Conservation (phyloP, 2,329 filamentous ascomycete species). For the Fusarium sp. region DNA sequence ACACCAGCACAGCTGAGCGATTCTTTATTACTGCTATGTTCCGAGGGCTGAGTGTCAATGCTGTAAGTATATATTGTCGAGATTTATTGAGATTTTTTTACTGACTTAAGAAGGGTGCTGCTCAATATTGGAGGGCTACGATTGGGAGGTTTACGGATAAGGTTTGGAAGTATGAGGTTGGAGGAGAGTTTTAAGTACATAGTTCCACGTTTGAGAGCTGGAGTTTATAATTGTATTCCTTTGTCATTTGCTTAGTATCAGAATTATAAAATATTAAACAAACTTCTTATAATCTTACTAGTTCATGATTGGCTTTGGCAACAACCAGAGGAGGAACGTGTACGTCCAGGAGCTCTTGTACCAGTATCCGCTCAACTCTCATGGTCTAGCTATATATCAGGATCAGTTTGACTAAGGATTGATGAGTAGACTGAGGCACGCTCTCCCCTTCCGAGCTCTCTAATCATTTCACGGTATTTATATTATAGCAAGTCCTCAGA, state of each 20-base stretch:
- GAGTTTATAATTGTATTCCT: neutral
- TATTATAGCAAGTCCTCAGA: too few species aligned
- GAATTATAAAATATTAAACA: fast-evolving
- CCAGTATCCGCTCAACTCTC: too few species aligned
- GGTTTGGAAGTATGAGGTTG: slow-evolving; percentile 29
- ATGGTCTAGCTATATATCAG: too few species aligned
- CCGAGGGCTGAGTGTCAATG: slow-evolving; percentile 14
- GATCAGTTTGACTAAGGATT: too few species aligned
- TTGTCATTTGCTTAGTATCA: neutral
- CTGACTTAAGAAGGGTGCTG: slow-evolving; percentile 11
- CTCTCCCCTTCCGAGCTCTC: too few species aligned
- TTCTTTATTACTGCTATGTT: slow-evolving; percentile 32
- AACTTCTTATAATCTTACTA: too few species aligned
- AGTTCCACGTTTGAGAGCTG: fast-evolving
- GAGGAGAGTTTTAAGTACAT: slow-evolving; percentile 21
- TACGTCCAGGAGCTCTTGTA: too few species aligned
- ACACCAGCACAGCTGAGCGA: slow-evolving; percentile 7
- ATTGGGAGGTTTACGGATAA: slow-evolving; percentile 28
- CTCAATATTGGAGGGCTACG: slow-evolving; percentile 29
- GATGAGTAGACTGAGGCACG: too few species aligned
- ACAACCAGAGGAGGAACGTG: too few species aligned
- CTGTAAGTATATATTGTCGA: slow-evolving; percentile 1
- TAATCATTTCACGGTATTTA: too few species aligned
- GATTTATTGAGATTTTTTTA: fast-evolving
- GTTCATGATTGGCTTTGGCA: too few species aligned